phyloP scores from a whole-genome alignment of 306 rosid species.

The Prinsepia uniflora region DNA sequence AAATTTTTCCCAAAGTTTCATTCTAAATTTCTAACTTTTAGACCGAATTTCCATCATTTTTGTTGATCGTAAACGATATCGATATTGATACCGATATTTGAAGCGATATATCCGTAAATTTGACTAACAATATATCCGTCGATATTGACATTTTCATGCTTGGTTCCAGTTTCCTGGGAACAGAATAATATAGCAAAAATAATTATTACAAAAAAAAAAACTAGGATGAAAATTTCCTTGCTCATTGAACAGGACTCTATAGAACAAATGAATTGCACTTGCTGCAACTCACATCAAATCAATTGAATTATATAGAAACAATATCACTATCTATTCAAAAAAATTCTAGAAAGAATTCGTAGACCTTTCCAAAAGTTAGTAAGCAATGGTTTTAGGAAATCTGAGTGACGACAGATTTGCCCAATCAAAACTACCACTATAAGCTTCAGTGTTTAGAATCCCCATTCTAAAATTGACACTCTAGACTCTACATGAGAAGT shows the following conservation, averaged over 20 bases:
- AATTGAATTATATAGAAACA: background rate
- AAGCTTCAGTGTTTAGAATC: slow-evolving; percentile 26
- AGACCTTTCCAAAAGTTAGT: slow-evolving; percentile 25
- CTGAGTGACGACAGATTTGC: slow-evolving; percentile 14
- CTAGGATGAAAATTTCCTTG: slow-evolving; percentile 13
- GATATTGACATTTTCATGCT: too few species aligned
- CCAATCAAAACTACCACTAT: slow-evolving; percentile 11
- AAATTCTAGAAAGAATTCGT: slow-evolving; percentile 17
- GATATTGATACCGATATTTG: too few species aligned
- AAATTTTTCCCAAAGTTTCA: too few species aligned
- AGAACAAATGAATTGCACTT: slow-evolving; percentile 24
- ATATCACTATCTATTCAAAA: slow-evolving; percentile 28
- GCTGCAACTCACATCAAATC: slow-evolving; percentile 14
- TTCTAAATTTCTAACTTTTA: too few species aligned
- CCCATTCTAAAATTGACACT: background rate
- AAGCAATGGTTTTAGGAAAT: slow-evolving; percentile 4
- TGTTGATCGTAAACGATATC: too few species aligned
- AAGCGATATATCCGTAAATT: too few species aligned
- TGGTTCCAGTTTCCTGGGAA: too few species aligned
- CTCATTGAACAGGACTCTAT: slow-evolving; percentile 27
- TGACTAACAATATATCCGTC: too few species aligned
- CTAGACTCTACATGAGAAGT: background rate
- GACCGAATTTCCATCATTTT: too few species aligned
- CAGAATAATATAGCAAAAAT: too few species aligned
- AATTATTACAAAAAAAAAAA: too few species aligned